Percentiles rank a stretch among this genome's conserved stretches.
phyloP scores from a whole-genome alignment of 2,329 filamentous ascomycete species.

The Aspergillus versicolor region DNA sequence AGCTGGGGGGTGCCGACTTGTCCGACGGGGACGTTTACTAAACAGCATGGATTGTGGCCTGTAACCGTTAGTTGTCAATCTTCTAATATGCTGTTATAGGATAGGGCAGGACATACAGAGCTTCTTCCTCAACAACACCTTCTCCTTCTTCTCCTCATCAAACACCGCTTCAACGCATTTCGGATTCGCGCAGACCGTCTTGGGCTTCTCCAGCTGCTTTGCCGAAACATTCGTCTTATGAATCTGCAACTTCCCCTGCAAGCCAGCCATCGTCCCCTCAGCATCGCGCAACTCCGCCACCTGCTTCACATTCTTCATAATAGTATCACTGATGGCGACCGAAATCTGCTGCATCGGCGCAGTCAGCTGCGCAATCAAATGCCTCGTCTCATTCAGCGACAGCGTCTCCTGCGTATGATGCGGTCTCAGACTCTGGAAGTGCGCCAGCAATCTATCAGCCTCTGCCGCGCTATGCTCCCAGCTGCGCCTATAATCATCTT shows the following conservation, averaged over 20 bases:
- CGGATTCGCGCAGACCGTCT: constrained; percentile 6
- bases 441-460: constrained; percentile 1
- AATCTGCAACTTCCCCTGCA: not conserved
- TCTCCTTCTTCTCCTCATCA: not conserved
- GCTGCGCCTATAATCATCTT: constrained; percentile 3
- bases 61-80: not conserved
- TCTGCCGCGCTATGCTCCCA: constrained; percentile 5
- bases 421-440: constrained; percentile 2
- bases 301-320: constrained; percentile 2
- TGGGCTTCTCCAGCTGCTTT: not conserved
- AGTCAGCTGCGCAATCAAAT: constrained; percentile 9
- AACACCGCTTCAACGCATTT: constrained; percentile 1
- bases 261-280: not conserved
- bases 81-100: no score
- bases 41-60: constrained; percentile 10
- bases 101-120: not conserved
- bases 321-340: constrained; percentile 6
- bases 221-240: constrained; percentile 6
- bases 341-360: constrained; percentile 10
- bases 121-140: constrained; percentile 6
- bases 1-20: constrained; percentile 10
- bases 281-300: not conserved
- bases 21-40: constrained; percentile 7
- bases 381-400: constrained; percentile 6
- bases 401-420: constrained; percentile 9